These are phyloP conservation scores for Allium cepa DNA, from an alignment of 106 monocot species.

Conservation along the genomic window DNA sequence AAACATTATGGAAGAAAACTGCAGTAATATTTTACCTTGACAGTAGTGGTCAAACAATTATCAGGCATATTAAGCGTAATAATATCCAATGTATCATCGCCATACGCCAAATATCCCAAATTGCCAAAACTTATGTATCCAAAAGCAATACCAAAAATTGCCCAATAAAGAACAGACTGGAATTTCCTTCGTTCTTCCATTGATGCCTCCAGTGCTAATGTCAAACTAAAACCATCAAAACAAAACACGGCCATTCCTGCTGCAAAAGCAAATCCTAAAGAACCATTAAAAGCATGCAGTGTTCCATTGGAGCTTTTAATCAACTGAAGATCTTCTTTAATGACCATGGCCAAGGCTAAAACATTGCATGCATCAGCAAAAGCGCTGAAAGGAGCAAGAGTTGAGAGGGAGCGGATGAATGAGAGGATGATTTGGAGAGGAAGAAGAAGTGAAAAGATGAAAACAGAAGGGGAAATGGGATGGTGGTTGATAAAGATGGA, in stretches of 20 bases:
- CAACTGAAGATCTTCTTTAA: constrained; percentile 69
- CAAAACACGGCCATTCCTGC: constrained; percentile 80
- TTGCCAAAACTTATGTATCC: constrained; percentile 57
- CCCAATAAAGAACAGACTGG: constrained; percentile 50
- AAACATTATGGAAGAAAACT: no score
- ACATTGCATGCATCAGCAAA: constrained; percentile 84
- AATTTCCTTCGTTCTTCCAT: constrained; percentile 62
- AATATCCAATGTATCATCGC: constrained; percentile 74
- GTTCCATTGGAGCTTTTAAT: constrained; percentile 5
- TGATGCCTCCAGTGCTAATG: constrained; percentile 72
- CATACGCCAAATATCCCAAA: constrained; percentile 82
- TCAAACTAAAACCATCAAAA: constrained; percentile 93
- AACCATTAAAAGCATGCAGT: constrained; percentile 42
- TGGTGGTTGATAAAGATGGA: constrained; percentile 31
- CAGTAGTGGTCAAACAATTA: constrained; percentile 52
- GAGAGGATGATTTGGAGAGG: constrained; percentile 63
- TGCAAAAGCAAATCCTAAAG: constrained; percentile 60
- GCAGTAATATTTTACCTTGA: constrained; percentile 40
- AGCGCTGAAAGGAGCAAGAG: constrained; percentile 74
- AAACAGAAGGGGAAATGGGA: constrained; percentile 30
- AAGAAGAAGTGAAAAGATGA: constrained; percentile 64
- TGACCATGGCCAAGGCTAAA: constrained; percentile 83
- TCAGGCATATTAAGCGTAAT: constrained; percentile 83
- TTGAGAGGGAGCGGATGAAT: constrained; percentile 63
- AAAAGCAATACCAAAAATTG: constrained; percentile 51